Evolutionary conservation across 176 grass and related monocot genomes (phyloP).

Genomic region (Olyra latifolia): DNA sequence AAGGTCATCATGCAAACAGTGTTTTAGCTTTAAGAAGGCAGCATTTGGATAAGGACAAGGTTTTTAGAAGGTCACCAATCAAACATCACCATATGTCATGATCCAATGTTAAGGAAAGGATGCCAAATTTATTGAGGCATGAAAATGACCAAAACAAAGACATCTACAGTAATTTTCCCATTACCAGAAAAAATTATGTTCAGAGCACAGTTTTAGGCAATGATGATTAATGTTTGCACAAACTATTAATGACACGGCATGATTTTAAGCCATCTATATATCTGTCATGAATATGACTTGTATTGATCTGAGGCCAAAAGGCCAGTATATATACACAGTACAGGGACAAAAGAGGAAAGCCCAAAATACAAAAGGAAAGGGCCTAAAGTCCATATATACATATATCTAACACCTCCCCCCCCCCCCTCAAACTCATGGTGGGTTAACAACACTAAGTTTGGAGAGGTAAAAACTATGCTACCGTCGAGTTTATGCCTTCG

Average conservation of each 20-base stretch:
- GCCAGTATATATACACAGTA: too few species aligned
- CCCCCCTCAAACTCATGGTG: too few species aligned
- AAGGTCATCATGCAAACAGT: not conserved
- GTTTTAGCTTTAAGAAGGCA: not conserved
- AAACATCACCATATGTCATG: not conserved
- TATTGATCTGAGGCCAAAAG: too few species aligned
- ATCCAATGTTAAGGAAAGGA: conserved; percentile 8
- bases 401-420: too few species aligned
- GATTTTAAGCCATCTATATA: not conserved
- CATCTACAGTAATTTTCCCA: not conserved
- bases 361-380: too few species aligned
- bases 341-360: too few species aligned
- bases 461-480: too few species aligned
- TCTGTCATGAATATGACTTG: too few species aligned
- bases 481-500: too few species aligned
- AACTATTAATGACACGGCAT: not conserved
- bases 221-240: not conserved
- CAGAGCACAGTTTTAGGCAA: not conserved
- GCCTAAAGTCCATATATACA: too few species aligned
- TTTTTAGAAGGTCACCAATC: not conserved
- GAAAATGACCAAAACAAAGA: not conserved
- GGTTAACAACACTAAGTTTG: too few species aligned
- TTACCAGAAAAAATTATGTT: not conserved
- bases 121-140: not conserved
- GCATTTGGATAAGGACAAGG: not conserved